phyloP scores from a whole-genome alignment of 2,329 filamentous ascomycete species.

The Cyphellophora europaea region DNA sequence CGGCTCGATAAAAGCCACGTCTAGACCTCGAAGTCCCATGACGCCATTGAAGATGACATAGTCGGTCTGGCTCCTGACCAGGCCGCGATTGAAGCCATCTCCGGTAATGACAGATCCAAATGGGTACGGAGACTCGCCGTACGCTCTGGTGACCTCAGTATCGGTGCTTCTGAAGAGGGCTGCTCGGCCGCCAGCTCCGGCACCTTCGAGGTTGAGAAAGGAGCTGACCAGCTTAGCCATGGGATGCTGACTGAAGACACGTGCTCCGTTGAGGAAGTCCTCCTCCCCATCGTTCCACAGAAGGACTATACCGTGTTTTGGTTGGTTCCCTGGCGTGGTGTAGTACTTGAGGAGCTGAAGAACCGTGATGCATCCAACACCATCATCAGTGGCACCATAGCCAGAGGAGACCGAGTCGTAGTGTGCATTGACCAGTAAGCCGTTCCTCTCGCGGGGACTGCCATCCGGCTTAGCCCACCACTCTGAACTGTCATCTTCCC shows the following conservation, averaged over 20 bases:
- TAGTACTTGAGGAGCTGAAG: slow-evolving; percentile 84
- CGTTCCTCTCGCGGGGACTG: slow-evolving; percentile 52
- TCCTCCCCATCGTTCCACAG: slow-evolving; percentile 95
- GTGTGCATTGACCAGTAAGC: slow-evolving; percentile 88
- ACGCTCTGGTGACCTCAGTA: slow-evolving; percentile 72
- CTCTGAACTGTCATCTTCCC: slow-evolving; percentile 58
- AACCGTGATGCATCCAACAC: slow-evolving; percentile 76
- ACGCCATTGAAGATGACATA: slow-evolving; percentile 72
- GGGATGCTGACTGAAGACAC: slow-evolving; percentile 74
- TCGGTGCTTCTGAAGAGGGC: slow-evolving; percentile 84
- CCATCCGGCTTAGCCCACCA: slow-evolving; percentile 58
- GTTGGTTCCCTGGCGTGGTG: slow-evolving; percentile 59
- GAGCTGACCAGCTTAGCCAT: slow-evolving; percentile 72
- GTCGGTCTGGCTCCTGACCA: slow-evolving; percentile 80
- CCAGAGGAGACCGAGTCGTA: slow-evolving; percentile 91
- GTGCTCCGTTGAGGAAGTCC: slow-evolving; percentile 79
- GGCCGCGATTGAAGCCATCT: slow-evolving; percentile 72
- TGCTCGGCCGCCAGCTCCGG: slow-evolving; percentile 81
- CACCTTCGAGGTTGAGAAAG: slow-evolving; percentile 91
- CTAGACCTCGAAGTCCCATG: slow-evolving; percentile 75
- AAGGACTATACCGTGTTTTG: slow-evolving; percentile 70
- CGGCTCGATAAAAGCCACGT: slow-evolving; percentile 85
- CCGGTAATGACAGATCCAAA: slow-evolving; percentile 75
- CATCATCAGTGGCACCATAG: slow-evolving; percentile 89
- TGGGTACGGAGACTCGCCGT: slow-evolving; percentile 61